These are phyloP conservation scores for Exophiala viscosa DNA, from an alignment of 2,329 filamentous ascomycete species.

Conservation along the genomic window DNA sequence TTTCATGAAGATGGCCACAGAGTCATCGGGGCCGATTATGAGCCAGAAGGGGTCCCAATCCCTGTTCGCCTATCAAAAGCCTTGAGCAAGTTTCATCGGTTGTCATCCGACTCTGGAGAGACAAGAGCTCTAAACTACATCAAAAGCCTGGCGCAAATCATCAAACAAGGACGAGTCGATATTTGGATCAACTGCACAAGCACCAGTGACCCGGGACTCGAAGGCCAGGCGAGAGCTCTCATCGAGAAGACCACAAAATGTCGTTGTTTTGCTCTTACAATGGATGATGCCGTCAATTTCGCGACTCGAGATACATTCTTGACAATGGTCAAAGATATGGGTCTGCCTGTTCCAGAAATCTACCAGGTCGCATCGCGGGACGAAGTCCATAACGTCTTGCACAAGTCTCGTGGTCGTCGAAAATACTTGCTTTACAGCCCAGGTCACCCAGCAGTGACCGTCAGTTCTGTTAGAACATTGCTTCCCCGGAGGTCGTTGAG, in stretches of 20 bases:
- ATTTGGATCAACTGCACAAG: slow-evolving; percentile 72
- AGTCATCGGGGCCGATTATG: slow-evolving; percentile 67
- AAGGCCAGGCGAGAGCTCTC: slow-evolving; percentile 60
- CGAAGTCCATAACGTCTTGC: slow-evolving; percentile 54
- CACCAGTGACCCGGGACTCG: slow-evolving; percentile 59
- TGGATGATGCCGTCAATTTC: slow-evolving; percentile 6
- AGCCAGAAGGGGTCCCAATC: slow-evolving; percentile 45
- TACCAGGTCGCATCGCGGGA: slow-evolving; percentile 52
- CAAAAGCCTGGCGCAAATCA: slow-evolving; percentile 54
- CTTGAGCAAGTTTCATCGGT: slow-evolving; percentile 54
- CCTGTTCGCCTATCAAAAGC: slow-evolving; percentile 58
- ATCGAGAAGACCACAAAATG: slow-evolving; percentile 59
- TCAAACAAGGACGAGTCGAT: slow-evolving; percentile 59
- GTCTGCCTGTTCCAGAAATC: slow-evolving; percentile 47
- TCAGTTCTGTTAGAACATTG: slow-evolving; percentile 54
- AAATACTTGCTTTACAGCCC: slow-evolving; percentile 64
- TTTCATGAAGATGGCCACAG: slow-evolving; percentile 64
- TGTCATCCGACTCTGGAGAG: slow-evolving; percentile 22
- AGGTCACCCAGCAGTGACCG: slow-evolving; percentile 34
- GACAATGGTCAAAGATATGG: slow-evolving; percentile 9
- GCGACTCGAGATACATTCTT: slow-evolving; percentile 14
- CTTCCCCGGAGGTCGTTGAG: slow-evolving; percentile 55
- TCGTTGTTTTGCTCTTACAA: slow-evolving; percentile 37
- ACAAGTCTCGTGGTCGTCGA: slow-evolving; percentile 38
- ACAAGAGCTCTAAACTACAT: slow-evolving; percentile 46